Evolutionary conservation across 192 early-diverging fungal genomes (phyloP), one percentile per base, ranked within the genome.

Genomic region (Coemansia sp.): DNA sequence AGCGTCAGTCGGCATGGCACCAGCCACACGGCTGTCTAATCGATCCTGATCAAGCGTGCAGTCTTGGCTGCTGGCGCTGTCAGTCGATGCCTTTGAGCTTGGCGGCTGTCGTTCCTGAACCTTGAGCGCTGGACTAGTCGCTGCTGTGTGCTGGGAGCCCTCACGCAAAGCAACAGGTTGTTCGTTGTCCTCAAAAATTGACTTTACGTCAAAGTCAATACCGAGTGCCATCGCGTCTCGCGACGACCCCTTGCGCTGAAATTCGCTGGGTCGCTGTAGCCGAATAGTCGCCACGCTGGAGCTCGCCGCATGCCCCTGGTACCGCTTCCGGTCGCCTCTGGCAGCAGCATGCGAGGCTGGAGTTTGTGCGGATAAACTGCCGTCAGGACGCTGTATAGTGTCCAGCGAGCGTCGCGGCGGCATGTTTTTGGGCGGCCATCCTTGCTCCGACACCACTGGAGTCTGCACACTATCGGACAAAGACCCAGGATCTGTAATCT

Each of bases 241-340:
- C 31, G 73, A 71, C 34, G 77, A 80, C 2, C 73, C 73, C 74
- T 66, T 85, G 42, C 59, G 81, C 80, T 41, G 65, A 61, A 71
- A 70, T 72, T 73, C 77, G 66, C 28, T 70, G 50, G 67, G 83
- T 58, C 61, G 85, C 82, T 62, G 85, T 76, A 66, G 68, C 65
- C 73, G 84, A 72, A 67, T 84, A 57, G 67, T 84, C 43, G 58
- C 83, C 50, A 66, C 66, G 70, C 72, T 77, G 59, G 25, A 75
- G 67, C 65, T 79, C 52, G 62, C 62, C 61, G 62, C 59, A 63
- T 68, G 81, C 53, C 67, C 76, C 39, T 39, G 50, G 8, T 66
- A 64, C 28, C 69, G 45, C 23, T 52, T 41, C 20, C 71, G 26
- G 16, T 67, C 76, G 12, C 56, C 34, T 8, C 52, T 38, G 25